A percentile compares a stretch with the other conserved stretches of the same genome.
These are phyloP conservation scores for Chrysanthemum makinoi DNA, from an alignment of 129 eudicot species.

Conservation along the genomic window DNA sequence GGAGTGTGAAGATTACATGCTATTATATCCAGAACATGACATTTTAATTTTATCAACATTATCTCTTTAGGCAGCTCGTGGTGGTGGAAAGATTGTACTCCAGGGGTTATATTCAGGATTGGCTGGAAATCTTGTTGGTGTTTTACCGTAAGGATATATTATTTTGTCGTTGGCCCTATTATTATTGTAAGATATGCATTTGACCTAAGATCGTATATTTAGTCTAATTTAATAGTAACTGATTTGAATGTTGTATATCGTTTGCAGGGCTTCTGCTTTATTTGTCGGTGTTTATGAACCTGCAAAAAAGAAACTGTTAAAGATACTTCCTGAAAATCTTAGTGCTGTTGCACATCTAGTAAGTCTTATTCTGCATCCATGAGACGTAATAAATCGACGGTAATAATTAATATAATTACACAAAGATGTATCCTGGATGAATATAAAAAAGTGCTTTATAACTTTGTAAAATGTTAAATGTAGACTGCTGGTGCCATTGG, in stretches of 20 bases:
- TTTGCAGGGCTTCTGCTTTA: conserved; percentile 84
- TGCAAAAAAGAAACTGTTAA: conserved; percentile 77
- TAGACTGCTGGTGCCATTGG: conserved; percentile 96
- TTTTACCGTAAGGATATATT: conserved; percentile 72
- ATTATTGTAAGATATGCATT: neutral
- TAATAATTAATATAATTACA: neutral
- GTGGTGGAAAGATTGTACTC: conserved; percentile 78
- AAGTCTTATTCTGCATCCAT: conserved; percentile 20
- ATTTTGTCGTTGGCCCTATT: neutral
- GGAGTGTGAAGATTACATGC: neutral
- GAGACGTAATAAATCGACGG: conserved; percentile 12
- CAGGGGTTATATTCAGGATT: conserved; percentile 96
- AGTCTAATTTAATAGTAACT: neutral
- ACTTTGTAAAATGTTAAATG: conserved; percentile 26
- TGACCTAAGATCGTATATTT: neutral
- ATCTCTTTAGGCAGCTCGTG: conserved; percentile 78
- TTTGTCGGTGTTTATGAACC: conserved; percentile 96
- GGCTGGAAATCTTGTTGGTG: conserved; percentile 96
- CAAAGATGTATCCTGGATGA: conserved; percentile 1
- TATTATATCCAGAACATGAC: conserved; percentile 1
- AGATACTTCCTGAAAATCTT: conserved; percentile 76
- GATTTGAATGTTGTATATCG: neutral
- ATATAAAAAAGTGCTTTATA: conserved; percentile 2
- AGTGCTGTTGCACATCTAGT: conserved; percentile 96
- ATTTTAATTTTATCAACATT: neutral